Percentiles rank a stretch among this genome's conserved stretches.
phyloP scores from a whole-genome alignment of 2,329 filamentous ascomycete genomes.

The Trematosphaeria pertusa region DNA sequence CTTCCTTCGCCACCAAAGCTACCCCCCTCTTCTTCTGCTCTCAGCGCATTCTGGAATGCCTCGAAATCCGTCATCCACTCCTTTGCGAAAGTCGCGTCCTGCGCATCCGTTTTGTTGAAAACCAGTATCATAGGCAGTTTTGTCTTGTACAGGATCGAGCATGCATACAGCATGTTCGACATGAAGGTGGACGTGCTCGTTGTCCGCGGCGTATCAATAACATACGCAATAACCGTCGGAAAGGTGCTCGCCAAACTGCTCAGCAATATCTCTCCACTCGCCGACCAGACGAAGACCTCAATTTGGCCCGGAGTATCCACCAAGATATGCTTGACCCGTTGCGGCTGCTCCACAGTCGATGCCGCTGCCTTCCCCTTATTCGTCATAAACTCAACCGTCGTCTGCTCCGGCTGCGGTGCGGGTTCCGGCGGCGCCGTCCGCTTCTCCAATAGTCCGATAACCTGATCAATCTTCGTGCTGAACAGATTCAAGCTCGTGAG shows the following conservation, averaged over 20 bases:
- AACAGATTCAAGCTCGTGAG: slow-evolving; percentile 95
- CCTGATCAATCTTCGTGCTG: slow-evolving; percentile 96
- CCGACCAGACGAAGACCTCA: slow-evolving; percentile 98
- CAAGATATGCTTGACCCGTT: slow-evolving; percentile 77
- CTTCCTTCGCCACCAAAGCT: slow-evolving; percentile 76
- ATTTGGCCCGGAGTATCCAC: slow-evolving; percentile 98
- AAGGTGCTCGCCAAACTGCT: slow-evolving; percentile 93
- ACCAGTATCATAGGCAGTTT: slow-evolving; percentile 98
- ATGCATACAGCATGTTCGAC: slow-evolving; percentile 99
- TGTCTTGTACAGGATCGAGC: slow-evolving; percentile 98
- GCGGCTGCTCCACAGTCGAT: slow-evolving; percentile 56
- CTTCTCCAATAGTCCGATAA: slow-evolving; percentile 88
- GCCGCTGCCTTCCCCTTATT: slow-evolving; percentile 37
- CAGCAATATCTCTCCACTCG: slow-evolving; percentile 90
- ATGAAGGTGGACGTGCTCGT: slow-evolving; percentile 96
- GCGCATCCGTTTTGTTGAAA: slow-evolving; percentile 98
- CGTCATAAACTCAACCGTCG: slow-evolving; percentile 46
- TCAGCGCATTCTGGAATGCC: slow-evolving; percentile 86
- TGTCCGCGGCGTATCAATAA: slow-evolving; percentile 95
- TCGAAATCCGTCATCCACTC: slow-evolving; percentile 99
- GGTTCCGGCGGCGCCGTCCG: slow-evolving; percentile 66
- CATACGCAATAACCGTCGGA: slow-evolving; percentile 94
- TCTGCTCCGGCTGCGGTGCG: slow-evolving; percentile 33
- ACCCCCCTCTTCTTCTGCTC: slow-evolving; percentile 78
- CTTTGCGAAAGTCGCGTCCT: slow-evolving; percentile 88